Evolutionary conservation across 2,329 filamentous ascomycete species (phyloP), one percentile per base, ranked within the genome.

Genomic region (Neopestalotiopsis sp.): DNA sequence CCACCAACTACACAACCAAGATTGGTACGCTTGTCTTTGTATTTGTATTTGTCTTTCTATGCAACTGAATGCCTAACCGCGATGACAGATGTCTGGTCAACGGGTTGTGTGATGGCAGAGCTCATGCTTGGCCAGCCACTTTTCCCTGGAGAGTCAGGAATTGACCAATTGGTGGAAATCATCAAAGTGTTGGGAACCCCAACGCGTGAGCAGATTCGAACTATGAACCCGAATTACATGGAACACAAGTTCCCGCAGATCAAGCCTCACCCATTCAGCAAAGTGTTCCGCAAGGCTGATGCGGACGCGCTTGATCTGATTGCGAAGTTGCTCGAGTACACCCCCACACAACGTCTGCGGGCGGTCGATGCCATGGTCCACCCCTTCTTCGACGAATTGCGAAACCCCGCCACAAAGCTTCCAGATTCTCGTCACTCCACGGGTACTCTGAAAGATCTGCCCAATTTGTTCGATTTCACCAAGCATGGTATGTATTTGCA

Each of bases 201-300:
- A 20, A 98, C 96, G 45, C 90, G 96, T 73, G 96, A 99, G 81
- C 96, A 99, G 83, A 99, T 99, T 78, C 93, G 96, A 75, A 99
- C 96, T 73, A 99, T 99, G 96, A 99, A 99, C 83, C 96, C 96
- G 70, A 99, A 99, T 83, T 99, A 99, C 84, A 99, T 99, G 96
- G 96, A 99, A 85, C 96, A 99, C 86, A 98, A 98, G 86, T 99
- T 99, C 83, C 96, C 96, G 62, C 96, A 99, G 83, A 99, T 99
- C 86, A 99, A 99, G 87, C 96, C 96, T 69, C 96, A 99, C 79
- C 96, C 96, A 34, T 99, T 99, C 87, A 97, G 93, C 85, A 98
- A 98, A 89, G 96, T 99, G 68, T 98, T 99, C 89, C 92, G 96
- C 75, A 98, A 97, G 88, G 96, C 96, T 68, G 94, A 97, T 74